Base-by-base conservation (phyloP, 2,329 filamentous ascomycete species). In the Furcasterigmium furcatum region DNA sequence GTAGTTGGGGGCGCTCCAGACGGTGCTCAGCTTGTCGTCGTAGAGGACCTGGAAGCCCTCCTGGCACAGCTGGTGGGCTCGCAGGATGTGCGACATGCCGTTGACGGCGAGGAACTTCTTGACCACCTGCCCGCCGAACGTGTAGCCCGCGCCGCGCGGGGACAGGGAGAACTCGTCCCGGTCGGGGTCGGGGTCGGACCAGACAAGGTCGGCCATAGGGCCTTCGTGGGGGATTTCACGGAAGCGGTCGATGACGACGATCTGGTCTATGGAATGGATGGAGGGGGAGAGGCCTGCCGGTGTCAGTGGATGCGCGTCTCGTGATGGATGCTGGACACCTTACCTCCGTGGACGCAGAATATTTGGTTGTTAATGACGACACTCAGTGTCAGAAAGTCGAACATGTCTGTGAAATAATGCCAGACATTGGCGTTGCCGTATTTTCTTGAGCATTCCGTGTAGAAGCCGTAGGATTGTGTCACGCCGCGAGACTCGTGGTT, bases 361-460 rank as follows among this genome's bases (percentile, higher is more conserved):
- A 99, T 99, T 66, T 97, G 89, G 67, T 99, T 88, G 65, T 97
- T 95, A 64, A 99, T 99, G 52, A 99, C 92, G 50, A 97, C 95
- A 58, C 89, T 95, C 46, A 99, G 75, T 8, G 92, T 97, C 52
- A 99, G 77, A 67, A 95, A 99, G 71, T 99, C 94, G 69, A 99
- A 99, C 91, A 99, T 97, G 71, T 99, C 94, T 54, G 94, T 99
- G 64, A 99, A 99, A 67, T 97, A 94, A 68, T 99, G 94, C 94
- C 94, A 99, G 19, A 99, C 94, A 59, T 94, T 96, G 52, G 94
- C 91, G 62, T 96, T 97, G 64, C 94, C 94, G 68, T 99, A 99
- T 70, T 99, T 99, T 56, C 94, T 86, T 18, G 88, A 91, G 69
- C 94, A 99, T 65, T 99, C 94, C 19, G 94, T 97, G 65, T 99